These are phyloP conservation scores for Mycena pura DNA, from an alignment of 768 basidiomycete species.

Conservation along the genomic window DNA sequence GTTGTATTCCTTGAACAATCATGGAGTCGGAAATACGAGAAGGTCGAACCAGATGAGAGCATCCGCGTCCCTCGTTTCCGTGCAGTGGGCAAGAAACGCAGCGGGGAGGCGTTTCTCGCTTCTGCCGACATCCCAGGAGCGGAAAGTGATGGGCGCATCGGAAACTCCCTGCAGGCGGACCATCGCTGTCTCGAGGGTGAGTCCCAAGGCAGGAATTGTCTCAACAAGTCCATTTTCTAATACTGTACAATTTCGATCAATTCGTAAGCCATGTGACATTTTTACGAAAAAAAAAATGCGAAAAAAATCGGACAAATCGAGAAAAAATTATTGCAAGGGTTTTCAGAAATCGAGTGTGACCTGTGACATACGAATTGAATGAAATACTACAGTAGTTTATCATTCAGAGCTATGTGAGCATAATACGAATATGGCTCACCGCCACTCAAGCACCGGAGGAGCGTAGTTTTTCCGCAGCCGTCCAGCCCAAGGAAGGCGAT, in stretches of 20 bases:
- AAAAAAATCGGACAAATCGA: too few relatives aligned
- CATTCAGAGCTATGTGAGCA: too few relatives aligned
- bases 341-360: too few relatives aligned
- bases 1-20: neutral
- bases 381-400: too few relatives aligned
- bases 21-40: neutral
- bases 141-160: conserved; percentile 51
- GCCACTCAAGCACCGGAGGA: conserved; percentile 51
- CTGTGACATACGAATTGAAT: too few relatives aligned
- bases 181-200: conserved; percentile 66
- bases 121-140: conserved; percentile 71
- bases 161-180: conserved; percentile 20
- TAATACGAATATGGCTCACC: conserved; percentile 7
- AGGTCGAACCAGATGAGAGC: conserved; percentile 57
- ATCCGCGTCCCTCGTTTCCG: conserved; percentile 39
- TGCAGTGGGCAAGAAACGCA: conserved; percentile 31
- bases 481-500: conserved; percentile 45
- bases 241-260: neutral
- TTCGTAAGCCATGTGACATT: too few relatives aligned
- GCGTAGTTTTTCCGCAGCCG: conserved; percentile 52
- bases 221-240: conserved; percentile 39
- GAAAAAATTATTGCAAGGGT: too few relatives aligned
- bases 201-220: conserved; percentile 50
- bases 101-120: conserved; percentile 54
- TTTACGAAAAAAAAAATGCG: too few relatives aligned